Evolutionary conservation across 192 early-diverging fungal genomes (phyloP).

Genomic region (Phlyctochytrium arcticum): DNA sequence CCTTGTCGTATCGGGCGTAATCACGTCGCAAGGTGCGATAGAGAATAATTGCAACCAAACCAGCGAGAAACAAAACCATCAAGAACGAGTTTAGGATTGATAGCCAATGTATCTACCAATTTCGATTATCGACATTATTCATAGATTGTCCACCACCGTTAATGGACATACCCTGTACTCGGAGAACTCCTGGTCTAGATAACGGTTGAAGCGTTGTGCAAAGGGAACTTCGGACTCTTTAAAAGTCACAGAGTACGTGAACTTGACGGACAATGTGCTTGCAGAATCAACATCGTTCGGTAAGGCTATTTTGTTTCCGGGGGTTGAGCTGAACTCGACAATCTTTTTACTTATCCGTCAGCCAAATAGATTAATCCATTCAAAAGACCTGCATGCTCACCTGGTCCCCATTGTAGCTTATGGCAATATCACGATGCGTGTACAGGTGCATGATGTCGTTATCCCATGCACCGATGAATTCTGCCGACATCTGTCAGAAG

Average conservation of each 20-base stretch:
- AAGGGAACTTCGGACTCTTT: slow-evolving; percentile 47
- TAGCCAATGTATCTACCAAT: slow-evolving; percentile 82
- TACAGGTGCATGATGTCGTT: slow-evolving; percentile 40
- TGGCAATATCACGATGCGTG: slow-evolving; percentile 57
- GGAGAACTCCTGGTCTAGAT: slow-evolving; percentile 72
- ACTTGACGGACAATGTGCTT: slow-evolving; percentile 41
- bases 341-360: slow-evolving; percentile 51
- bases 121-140: not conserved
- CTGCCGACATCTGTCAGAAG: not conserved
- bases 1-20: slow-evolving; percentile 86
- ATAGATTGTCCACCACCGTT: not conserved
- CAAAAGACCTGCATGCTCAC: slow-evolving; percentile 22
- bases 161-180: slow-evolving; percentile 73
- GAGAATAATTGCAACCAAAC: slow-evolving; percentile 87
- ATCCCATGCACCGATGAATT: slow-evolving; percentile 35
- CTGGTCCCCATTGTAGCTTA: slow-evolving; percentile 60
- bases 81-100: slow-evolving; percentile 89
- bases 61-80: slow-evolving; percentile 87
- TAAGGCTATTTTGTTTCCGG: slow-evolving; percentile 4
- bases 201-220: slow-evolving; percentile 80
- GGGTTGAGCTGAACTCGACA: slow-evolving; percentile 30
- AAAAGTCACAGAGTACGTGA: slow-evolving; percentile 75
- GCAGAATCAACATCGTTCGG: not conserved
- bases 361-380: not conserved
- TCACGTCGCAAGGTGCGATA: slow-evolving; percentile 86